Base-by-base conservation (phyloP, 2,329 filamentous ascomycete genomes). In the Paradendryphiella salina region DNA sequence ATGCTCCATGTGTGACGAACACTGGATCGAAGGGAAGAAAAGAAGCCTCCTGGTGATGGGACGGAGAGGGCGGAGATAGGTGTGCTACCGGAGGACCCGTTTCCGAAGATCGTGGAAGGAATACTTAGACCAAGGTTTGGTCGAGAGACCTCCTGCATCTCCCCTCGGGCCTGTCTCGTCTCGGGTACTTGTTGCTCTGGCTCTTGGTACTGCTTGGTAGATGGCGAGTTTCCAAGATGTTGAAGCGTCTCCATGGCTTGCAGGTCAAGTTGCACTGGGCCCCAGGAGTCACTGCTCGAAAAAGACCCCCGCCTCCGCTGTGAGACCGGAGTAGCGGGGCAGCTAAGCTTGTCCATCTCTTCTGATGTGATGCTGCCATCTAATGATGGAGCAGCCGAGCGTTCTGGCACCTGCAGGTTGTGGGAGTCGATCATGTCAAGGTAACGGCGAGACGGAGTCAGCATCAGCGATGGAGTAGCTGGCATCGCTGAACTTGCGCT, bases 21-120 rank as follows among this genome's bases (percentile, higher is more conserved):
- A 45, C 84, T 82, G 3, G 87, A 84, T 31, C 88, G 89, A 21
- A 96, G 81, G 0, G 88, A 90, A 2, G 89, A 89, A 74, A 96
- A 96, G 79, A 96, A 96, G 0, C 88, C 90, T 20, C 90, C 88
- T 0, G 93, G 93, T 0, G 93, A 96, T 5, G 92, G 93, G 28
- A 97, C 91, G 20, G 92, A 92, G 15, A 96, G 81, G 52, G 83
- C 85, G 15, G 89, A 92, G 56, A 96, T 81, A 32, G 86, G 88
- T 48, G 86, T 86, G 43, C 65, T 71, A 18, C 63, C 67, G 35
- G 62, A 61, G n/a, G 65, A 79, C 17, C 69, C 74, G 28, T 71
- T 75, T 29, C 61, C 61, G 18, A 55, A 44, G 4, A 54, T 18
- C 3, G 56, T 42, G 1, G 59, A 54, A 6, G 67, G 66, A 26